Conservation (phyloP, 2,329 filamentous ascomycete species). For the Colletotrichum neosansevieriae region DNA sequence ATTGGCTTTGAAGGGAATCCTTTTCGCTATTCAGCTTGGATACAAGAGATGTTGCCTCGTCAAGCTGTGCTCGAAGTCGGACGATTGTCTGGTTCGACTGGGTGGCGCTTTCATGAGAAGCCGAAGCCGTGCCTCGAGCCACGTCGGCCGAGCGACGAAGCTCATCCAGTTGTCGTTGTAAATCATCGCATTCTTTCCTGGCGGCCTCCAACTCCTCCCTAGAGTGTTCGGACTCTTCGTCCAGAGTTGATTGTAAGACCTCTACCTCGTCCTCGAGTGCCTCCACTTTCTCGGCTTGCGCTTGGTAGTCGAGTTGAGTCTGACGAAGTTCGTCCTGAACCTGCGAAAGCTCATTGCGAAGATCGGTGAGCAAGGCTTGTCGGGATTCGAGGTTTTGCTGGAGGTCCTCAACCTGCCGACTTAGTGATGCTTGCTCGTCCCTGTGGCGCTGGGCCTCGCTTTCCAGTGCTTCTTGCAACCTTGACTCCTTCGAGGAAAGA, state of each 20-base stretch:
- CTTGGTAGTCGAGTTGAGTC: slow-evolving; percentile 71
- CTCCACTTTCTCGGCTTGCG: slow-evolving; percentile 73
- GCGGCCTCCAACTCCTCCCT: slow-evolving; percentile 59
- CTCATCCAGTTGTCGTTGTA: slow-evolving; percentile 58
- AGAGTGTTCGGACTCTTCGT: slow-evolving; percentile 73
- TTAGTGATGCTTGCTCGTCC: slow-evolving; percentile 77
- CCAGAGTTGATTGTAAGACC: slow-evolving; percentile 74
- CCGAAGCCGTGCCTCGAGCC: slow-evolving; percentile 29
- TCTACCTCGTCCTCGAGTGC: slow-evolving; percentile 82
- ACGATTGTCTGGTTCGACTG: slow-evolving; percentile 53
- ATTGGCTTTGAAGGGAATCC: slow-evolving; percentile 60
- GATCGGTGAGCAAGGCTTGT: slow-evolving; percentile 72
- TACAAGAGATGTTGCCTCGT: slow-evolving; percentile 37
- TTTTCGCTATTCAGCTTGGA: slow-evolving; percentile 37
- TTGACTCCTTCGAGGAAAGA: slow-evolving; percentile 75
- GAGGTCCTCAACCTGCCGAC: slow-evolving; percentile 79
- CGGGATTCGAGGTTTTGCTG: slow-evolving; percentile 77
- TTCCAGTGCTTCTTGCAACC: slow-evolving; percentile 75
- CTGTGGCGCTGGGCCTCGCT: slow-evolving; percentile 79
- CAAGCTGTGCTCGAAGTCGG: slow-evolving; percentile 34
- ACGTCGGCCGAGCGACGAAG: slow-evolving; percentile 44
- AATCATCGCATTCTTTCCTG: slow-evolving; percentile 58
- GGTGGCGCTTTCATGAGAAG: slow-evolving; percentile 34
- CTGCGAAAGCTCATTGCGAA: slow-evolving; percentile 74
- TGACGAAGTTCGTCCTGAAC: slow-evolving; percentile 79